A percentile compares a stretch with the other conserved stretches of the same genome.
These are phyloP conservation scores for Kodamaea fungicola DNA, from an alignment of 1,139 yeast species.

Conservation along the genomic window DNA sequence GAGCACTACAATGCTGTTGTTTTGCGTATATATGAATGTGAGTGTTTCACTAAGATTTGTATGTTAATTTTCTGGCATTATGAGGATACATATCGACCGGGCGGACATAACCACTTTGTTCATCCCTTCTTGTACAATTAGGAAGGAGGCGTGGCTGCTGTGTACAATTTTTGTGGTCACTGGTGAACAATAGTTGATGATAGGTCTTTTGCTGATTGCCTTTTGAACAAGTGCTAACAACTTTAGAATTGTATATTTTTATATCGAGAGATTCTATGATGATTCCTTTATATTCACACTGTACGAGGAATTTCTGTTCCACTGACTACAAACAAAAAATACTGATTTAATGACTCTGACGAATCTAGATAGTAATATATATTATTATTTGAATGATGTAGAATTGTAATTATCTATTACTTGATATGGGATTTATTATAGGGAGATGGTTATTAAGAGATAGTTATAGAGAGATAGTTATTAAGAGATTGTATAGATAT, in stretches of 20 bases:
- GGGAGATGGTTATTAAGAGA: too few species aligned
- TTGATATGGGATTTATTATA: too few species aligned
- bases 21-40: slow-evolving; percentile 8
- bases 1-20: slow-evolving; percentile 38
- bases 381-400: too few species aligned
- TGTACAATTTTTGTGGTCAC: slow-evolving; percentile 61
- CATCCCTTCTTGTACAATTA: slow-evolving; percentile 49
- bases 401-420: too few species aligned
- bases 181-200: slow-evolving; percentile 62
- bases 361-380: background rate
- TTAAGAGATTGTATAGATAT: too few species aligned
- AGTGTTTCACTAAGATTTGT: slow-evolving; percentile 4
- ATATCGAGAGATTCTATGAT: slow-evolving; percentile 32
- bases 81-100: slow-evolving; percentile 73
- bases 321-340: slow-evolving; percentile 49
- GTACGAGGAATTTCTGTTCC: slow-evolving; percentile 52
- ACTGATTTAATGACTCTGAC: slow-evolving; percentile 84
- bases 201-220: slow-evolving; percentile 49
- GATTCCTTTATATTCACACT: slow-evolving; percentile 61
- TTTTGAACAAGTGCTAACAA: slow-evolving; percentile 9
- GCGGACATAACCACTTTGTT: slow-evolving; percentile 64
- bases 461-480: too few species aligned
- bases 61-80: slow-evolving; percentile 15
- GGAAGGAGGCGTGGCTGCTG: slow-evolving; percentile 59
- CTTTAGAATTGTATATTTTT: slow-evolving; percentile 2